Percentiles rank a stretch among this genome's conserved stretches.
Evolutionary conservation across 2,329 filamentous ascomycete genomes (phyloP).

Genomic region (Epichloe scottii): DNA sequence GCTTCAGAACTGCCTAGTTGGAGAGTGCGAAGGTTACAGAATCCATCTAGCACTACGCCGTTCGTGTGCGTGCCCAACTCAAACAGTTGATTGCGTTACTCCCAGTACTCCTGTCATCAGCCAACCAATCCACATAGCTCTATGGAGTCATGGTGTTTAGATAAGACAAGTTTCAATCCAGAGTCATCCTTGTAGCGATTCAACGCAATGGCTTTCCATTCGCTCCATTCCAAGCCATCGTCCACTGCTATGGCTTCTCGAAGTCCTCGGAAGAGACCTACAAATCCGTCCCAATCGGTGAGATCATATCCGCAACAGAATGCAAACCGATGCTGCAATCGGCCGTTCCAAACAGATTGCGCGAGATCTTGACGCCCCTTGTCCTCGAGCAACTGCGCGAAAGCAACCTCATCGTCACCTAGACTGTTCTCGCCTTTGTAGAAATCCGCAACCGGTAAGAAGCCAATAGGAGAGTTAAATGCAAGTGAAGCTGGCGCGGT

Average conservation of each 20-base stretch:
- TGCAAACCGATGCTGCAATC: constrained; percentile 24
- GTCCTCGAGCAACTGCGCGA: constrained; percentile 18
- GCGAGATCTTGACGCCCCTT: constrained; percentile 25
- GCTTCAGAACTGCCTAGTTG: too few species aligned
- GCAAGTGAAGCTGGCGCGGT: constrained; percentile 22
- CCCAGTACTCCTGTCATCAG: too few species aligned
- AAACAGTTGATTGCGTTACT: too few species aligned
- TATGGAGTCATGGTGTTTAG: too few species aligned
- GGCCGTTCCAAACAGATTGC: constrained; percentile 22
- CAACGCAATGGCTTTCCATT: constrained; percentile 24
- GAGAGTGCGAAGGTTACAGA: too few species aligned
- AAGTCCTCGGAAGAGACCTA: too few species aligned
- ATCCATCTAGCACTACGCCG: too few species aligned
- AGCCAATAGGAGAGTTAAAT: constrained; percentile 28
- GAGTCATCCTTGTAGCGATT: constrained; percentile 20
- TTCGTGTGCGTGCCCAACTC: too few species aligned
- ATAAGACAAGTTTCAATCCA: constrained; percentile 4
- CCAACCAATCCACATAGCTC: too few species aligned
- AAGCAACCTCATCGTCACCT: constrained; percentile 25
- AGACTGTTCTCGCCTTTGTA: constrained; percentile 23
- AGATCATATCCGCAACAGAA: constrained; percentile 31
- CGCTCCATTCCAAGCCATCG: constrained; percentile 22
- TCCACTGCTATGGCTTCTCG: constrained; percentile 19
- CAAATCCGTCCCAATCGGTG: constrained; percentile 26
- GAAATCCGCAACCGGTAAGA: constrained; percentile 28